phyloP scores from a whole-genome alignment of 2,329 filamentous ascomycete genomes.

The Xylaria sp. region DNA sequence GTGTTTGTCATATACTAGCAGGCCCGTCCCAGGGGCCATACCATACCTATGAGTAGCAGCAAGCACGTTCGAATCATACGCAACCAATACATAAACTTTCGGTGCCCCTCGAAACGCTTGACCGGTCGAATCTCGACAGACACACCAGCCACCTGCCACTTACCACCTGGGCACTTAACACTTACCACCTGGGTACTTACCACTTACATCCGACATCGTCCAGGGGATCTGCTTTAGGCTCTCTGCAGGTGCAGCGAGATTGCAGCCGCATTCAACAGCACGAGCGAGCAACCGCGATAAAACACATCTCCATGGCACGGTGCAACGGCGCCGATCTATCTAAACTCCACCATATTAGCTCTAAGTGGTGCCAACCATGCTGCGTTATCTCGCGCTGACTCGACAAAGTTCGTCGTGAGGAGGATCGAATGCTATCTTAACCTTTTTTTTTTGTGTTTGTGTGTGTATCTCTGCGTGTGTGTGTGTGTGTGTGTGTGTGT shows the following conservation, averaged over 20 bases:
- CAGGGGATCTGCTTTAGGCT: constrained; percentile 41
- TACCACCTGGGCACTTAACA: too few relatives aligned
- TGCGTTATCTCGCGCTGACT: constrained; percentile 41
- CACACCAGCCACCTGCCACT: constrained; percentile 30
- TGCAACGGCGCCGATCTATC: constrained; percentile 44
- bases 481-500: background rate
- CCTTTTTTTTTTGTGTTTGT: background rate
- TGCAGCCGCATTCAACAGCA: constrained; percentile 42
- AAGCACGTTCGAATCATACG: background rate
- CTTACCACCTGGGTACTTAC: too few relatives aligned
- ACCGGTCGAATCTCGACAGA: constrained; percentile 33
- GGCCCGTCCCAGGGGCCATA: too few relatives aligned
- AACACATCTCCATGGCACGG: constrained; percentile 36
- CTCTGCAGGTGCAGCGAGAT: constrained; percentile 44
- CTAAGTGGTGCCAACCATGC: constrained; percentile 44
- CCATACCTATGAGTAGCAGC: too few relatives aligned
- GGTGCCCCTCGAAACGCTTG: constrained; percentile 32
- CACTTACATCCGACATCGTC: constrained; percentile 36
- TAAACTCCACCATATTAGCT: constrained; percentile 31
- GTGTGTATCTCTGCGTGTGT: too few relatives aligned
- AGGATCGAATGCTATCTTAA: constrained; percentile 22
- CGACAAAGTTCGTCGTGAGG: constrained; percentile 28
- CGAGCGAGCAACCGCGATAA: constrained; percentile 40
- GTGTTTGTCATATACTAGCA: background rate
- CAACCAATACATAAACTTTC: constrained; percentile 24